Base-by-base conservation (phyloP, 371 early-diverging fungal species). In the Zychaea mexicana region DNA sequence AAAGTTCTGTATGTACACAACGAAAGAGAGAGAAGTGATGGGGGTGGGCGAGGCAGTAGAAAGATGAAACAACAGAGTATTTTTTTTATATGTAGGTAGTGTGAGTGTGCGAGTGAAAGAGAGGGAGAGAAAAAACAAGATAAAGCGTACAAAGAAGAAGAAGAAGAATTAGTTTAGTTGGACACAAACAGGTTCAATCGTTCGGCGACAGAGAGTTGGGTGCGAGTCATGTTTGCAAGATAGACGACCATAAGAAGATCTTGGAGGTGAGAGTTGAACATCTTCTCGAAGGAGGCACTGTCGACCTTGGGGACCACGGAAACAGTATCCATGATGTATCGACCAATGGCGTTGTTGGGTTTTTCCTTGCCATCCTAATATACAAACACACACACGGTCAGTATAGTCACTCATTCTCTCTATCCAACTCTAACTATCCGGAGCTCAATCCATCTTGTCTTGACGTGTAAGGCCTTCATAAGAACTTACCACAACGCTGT, bases 181-280 rank as follows among this genome's bases (percentile, higher is more conserved):
- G 71, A 88, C 59, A 89, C 83, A 74, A 94, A 83, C 65, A 85
- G 88, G 71, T 96, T 91, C 65, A 97, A 86, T 65, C 90, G 84
- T 75, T 95, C 94, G 61, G 96, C 94, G 77, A 96, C 90, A 66
- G 92, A 89, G 61, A 98, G 85, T 80, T 98, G 98, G 26, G 95
- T 92, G 61, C 95, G 89, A 33, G 97, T 95, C 77, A 98, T 89
- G 81, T 96, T 94, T 67, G 95, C 91, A 57, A 98, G 85, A 73
- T 98, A 96, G 42, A 94, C 91, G 39, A 96, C 95, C 96, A 96
- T 95, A 70, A 96, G 85, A 59, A 96, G 83, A 74, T 98, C 97
- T 85, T 95, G 90, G 61, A 94, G 73, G 74, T 96, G 97, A 74
- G 88, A 87, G 83, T 94, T 92, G 87, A 96, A 96, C 84, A 92